phyloP scores from a whole-genome alignment of 192 early-diverging fungal genomes.

The Coemansia guatemalensis region DNA sequence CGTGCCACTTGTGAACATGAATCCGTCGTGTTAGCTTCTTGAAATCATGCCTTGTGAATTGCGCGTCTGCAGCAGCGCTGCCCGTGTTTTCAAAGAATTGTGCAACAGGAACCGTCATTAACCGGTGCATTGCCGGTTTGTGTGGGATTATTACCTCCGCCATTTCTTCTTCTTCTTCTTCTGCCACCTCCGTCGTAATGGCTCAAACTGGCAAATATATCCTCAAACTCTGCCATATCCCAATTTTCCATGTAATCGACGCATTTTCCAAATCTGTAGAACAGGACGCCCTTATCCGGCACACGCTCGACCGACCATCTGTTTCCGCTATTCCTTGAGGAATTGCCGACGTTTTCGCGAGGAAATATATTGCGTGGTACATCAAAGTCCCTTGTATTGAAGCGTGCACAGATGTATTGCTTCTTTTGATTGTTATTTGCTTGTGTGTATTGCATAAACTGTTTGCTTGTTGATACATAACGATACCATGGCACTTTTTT shows the following conservation, averaged over 20 bases:
- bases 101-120: constrained; percentile 1
- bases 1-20: background rate
- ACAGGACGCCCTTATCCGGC: constrained; percentile 2
- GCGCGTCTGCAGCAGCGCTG: background rate
- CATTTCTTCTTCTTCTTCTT: background rate
- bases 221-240: constrained; percentile 6
- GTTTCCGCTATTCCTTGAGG: background rate
- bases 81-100: constrained; percentile 4
- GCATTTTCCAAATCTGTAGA: background rate
- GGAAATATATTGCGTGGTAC: background rate
- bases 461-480: background rate
- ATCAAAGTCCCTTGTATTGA: background rate
- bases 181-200: too few relatives aligned
- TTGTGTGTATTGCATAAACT: background rate
- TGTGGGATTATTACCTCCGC: background rate
- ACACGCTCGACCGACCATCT: background rate
- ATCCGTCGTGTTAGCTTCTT: background rate
- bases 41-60: background rate
- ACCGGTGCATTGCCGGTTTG: background rate
- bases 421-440: background rate
- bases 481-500: background rate
- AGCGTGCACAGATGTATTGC: background rate
- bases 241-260: constrained; percentile 6
- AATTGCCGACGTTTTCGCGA: too few relatives aligned
- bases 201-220: background rate